Evolutionary conservation across 441 rosid genomes (phyloP).

Genomic region (California macrophylla): DNA sequence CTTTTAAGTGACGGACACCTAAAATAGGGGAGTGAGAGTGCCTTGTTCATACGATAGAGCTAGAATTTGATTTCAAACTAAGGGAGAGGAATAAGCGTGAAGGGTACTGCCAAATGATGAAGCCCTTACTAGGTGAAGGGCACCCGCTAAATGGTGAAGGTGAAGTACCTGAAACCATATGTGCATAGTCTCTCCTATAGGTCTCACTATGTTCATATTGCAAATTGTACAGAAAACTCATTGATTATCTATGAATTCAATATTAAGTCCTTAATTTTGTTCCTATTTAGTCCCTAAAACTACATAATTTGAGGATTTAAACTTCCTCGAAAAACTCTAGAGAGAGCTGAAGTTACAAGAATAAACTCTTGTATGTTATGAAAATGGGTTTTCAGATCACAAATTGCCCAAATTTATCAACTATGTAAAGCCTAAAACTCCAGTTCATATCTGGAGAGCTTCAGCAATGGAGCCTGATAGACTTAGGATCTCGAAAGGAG

Average conservation of each 20-base stretch:
- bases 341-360: background rate
- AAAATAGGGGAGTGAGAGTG: slow-evolving; percentile 18
- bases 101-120: slow-evolving; percentile 19
- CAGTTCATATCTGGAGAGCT: slow-evolving; percentile 61
- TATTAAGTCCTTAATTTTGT: too few species aligned
- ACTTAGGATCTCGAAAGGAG: slow-evolving; percentile 84
- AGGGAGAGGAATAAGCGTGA: slow-evolving; percentile 21
- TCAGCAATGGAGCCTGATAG: slow-evolving; percentile 85
- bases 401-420: background rate
- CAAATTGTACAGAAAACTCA: too few species aligned
- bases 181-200: too few species aligned
- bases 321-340: background rate
- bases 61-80: slow-evolving; percentile 19
- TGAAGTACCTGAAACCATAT: too few species aligned
- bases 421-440: background rate
- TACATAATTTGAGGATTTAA: too few species aligned
- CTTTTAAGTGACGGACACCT: slow-evolving; percentile 31
- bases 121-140: too few species aligned
- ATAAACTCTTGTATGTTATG: background rate
- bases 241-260: too few species aligned
- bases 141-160: too few species aligned
- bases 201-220: too few species aligned
- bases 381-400: background rate
- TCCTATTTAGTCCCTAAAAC: too few species aligned
- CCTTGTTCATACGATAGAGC: slow-evolving; percentile 25